Evolutionary conservation across 2,329 filamentous ascomycete species (phyloP).

Genomic region (Hirsutella thompsonii): DNA sequence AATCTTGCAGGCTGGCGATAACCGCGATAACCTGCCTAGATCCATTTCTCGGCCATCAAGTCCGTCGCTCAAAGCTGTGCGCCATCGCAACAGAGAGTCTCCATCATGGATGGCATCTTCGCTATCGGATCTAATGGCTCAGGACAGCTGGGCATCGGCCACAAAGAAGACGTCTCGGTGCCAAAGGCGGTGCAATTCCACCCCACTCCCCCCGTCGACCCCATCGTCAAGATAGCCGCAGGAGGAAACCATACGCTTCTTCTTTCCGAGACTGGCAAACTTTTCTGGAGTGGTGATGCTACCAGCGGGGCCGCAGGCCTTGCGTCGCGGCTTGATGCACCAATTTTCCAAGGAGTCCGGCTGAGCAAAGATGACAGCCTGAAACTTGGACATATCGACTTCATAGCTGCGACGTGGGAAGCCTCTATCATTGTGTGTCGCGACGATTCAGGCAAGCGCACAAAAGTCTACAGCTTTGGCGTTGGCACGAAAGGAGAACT

Average conservation of each 20-base stretch:
- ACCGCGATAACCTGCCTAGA: too few species aligned
- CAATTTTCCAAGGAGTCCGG: constrained; percentile 26
- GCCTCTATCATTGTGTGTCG: constrained; percentile 49
- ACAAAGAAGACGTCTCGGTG: constrained; percentile 56
- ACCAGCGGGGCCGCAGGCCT: constrained; percentile 41
- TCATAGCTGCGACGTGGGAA: constrained; percentile 67
- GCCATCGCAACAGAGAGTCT: too few species aligned
- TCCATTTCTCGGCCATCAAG: too few species aligned
- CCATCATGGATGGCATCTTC: constrained; percentile 45
- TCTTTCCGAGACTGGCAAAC: constrained; percentile 41
- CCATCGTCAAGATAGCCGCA: constrained; percentile 31
- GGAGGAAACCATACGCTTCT: constrained; percentile 85
- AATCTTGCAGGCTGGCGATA: too few species aligned
- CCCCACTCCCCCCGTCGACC: constrained; percentile 20
- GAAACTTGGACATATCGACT: constrained; percentile 16
- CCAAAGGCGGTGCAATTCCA: constrained; percentile 51
- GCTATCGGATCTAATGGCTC: constrained; percentile 68
- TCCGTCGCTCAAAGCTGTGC: too few species aligned
- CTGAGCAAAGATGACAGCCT: constrained; percentile 17
- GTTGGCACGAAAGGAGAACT: constrained; percentile 59
- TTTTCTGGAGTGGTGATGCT: constrained; percentile 55
- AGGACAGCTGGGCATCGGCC: constrained; percentile 59
- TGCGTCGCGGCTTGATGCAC: constrained; percentile 13
- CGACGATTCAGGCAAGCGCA: constrained; percentile 28
- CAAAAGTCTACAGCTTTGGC: constrained; percentile 50